Evolutionary conservation across 768 basidiomycete species (phyloP).

Genomic region (Pleurotus citrinopileatus): DNA sequence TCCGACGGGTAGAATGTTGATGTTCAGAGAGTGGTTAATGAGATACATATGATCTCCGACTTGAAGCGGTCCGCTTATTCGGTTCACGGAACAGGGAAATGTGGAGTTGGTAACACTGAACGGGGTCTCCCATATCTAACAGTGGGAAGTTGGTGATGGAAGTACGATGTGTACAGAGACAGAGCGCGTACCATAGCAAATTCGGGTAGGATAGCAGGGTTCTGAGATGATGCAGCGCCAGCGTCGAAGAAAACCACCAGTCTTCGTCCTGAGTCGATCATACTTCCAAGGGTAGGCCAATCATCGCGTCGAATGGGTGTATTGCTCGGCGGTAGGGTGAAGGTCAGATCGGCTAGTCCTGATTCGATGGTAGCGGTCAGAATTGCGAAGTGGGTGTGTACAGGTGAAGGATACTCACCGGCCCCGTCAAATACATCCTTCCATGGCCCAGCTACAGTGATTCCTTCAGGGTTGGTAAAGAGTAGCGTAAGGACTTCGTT

Average conservation of each 20-base stretch:
- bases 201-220: constrained; percentile 36
- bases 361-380: neutral
- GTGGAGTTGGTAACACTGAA: constrained; percentile 32
- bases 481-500: constrained; percentile 63
- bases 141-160: neutral
- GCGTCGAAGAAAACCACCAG: constrained; percentile 50
- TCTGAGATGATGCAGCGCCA: constrained; percentile 23
- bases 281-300: constrained; percentile 47
- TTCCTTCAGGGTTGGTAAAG: constrained; percentile 63
- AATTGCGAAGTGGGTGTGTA: neutral
- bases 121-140: constrained; percentile 40
- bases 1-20: constrained; percentile 25
- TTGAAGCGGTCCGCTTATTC: constrained; percentile 31
- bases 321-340: neutral
- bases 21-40: constrained; percentile 43
- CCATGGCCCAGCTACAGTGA: constrained; percentile 45
- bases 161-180: neutral
- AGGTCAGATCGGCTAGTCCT: neutral
- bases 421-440: constrained; percentile 48
- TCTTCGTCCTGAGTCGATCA: constrained; percentile 43
- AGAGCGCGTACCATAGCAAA: constrained; percentile 30
- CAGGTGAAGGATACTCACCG: constrained; percentile 27
- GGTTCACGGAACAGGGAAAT: constrained; percentile 40
- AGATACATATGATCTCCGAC: constrained; percentile 35
- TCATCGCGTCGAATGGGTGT: constrained; percentile 21